A percentile compares a stretch with the other conserved stretches of the same genome.
Evolutionary conservation across 2,329 filamentous ascomycete genomes (phyloP).

Genomic region (Curvularia eragrostidis): DNA sequence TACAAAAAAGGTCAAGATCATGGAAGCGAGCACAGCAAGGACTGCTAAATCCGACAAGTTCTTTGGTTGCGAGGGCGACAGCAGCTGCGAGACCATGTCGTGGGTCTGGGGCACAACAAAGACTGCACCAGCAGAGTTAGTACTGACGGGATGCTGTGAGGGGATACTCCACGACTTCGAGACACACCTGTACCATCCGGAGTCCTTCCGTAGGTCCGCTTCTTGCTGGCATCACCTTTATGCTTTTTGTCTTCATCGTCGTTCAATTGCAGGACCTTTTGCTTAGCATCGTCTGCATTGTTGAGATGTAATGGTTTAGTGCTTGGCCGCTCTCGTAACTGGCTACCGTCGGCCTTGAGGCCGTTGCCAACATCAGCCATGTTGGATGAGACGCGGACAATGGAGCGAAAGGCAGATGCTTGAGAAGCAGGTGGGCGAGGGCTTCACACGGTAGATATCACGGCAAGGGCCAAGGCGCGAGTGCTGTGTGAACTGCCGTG

Average conservation of each 20-base stretch:
- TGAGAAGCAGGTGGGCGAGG: constrained; percentile 17
- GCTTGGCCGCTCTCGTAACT: constrained; percentile 39
- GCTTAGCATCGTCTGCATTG: constrained; percentile 50
- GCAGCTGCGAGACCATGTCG: constrained; percentile 98
- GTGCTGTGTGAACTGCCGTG: constrained; percentile 27
- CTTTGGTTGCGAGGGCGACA: constrained; percentile 94
- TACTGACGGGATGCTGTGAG: constrained; percentile 5
- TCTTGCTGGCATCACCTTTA: constrained; percentile 61
- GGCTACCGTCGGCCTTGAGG: constrained; percentile 37
- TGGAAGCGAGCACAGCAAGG: constrained; percentile 75
- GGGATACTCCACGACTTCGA: neutral
- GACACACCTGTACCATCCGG: constrained; percentile 84
- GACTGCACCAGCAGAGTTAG: constrained; percentile 62
- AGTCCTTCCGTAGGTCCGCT: constrained; percentile 89
- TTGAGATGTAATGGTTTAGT: constrained; percentile 39
- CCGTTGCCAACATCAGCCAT: constrained; percentile 37
- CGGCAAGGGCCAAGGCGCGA: constrained; percentile 28
- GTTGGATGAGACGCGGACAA: constrained; percentile 20
- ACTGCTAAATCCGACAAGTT: constrained; percentile 87
- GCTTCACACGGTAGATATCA: constrained; percentile 28
- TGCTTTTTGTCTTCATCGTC: constrained; percentile 56
- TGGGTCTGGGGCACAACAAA: constrained; percentile 95
- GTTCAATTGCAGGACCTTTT: constrained; percentile 59
- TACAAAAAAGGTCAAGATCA: constrained; percentile 75
- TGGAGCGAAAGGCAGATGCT: constrained; percentile 23